phyloP scores from a whole-genome alignment of 495 filamentous ascomycete species.

The Penicillium lagena region DNA sequence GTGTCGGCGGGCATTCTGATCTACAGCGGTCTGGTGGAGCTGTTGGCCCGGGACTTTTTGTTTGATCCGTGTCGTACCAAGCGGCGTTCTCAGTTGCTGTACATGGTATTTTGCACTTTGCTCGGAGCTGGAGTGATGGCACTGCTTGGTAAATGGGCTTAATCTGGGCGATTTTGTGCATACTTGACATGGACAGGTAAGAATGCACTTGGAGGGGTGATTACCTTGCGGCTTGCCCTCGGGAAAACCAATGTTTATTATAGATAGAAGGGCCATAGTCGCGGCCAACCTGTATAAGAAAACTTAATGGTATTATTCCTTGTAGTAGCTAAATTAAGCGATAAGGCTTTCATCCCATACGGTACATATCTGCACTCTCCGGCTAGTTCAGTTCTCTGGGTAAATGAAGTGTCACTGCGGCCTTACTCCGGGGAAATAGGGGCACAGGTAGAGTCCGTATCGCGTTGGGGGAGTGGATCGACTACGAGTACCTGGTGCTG shows the following conservation, averaged over 20 bases:
- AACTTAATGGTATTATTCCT: no score
- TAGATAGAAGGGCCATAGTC: no score
- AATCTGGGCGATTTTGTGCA: neutral
- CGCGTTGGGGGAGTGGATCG: conserved; percentile 11
- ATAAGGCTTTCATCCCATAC: conserved; percentile 44
- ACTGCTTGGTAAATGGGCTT: neutral
- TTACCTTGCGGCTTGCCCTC: no score
- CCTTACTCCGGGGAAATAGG: no score
- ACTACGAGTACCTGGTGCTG: conserved; percentile 28
- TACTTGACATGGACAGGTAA: no score
- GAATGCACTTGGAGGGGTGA: no score
- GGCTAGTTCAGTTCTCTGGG: conserved; percentile 36
- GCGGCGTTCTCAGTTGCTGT: conserved; percentile 16
- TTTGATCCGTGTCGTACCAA: conserved; percentile 30
- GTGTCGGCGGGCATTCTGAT: conserved; percentile 28
- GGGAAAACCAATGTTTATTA: no score
- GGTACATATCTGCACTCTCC: conserved; percentile 11
- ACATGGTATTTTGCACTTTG: conserved; percentile 7
- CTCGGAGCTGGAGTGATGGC: neutral
- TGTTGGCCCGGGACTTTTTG: conserved; percentile 28
- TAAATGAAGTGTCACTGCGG: conserved; percentile 11
- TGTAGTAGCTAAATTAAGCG: neutral
- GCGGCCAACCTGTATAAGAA: no score
- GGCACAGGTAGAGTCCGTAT: conserved; percentile 1
- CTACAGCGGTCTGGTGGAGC: conserved; percentile 29